A percentile compares a stretch with the other conserved stretches of the same genome.
Conservation (phyloP, 306 rosid species). For the Hippophae rhamnoides region DNA sequence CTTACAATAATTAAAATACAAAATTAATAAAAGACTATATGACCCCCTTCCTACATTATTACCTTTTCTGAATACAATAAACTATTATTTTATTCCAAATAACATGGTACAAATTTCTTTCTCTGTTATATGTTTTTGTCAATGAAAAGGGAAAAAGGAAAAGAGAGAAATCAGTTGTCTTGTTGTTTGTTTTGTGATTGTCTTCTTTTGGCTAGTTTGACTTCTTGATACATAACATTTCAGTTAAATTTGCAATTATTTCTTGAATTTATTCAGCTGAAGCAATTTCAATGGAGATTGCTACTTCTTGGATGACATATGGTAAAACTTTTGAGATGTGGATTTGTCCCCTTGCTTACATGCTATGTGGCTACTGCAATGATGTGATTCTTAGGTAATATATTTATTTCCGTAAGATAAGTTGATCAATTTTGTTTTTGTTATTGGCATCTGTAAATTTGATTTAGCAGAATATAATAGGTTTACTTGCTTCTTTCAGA, state of each 20-base stretch:
- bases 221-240: too few relatives aligned
- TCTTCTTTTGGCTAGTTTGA: too few relatives aligned
- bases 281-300: constrained; percentile 50
- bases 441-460: not conserved
- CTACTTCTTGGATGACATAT: constrained; percentile 57
- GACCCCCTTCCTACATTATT: too few relatives aligned
- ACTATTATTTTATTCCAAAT: too few relatives aligned
- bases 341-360: constrained; percentile 73
- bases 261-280: constrained; percentile 40
- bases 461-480: not conserved
- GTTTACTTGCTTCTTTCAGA: constrained; percentile 34
- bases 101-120: too few relatives aligned
- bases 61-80: too few relatives aligned
- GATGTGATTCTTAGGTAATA: constrained; percentile 74
- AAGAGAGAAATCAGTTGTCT: too few relatives aligned
- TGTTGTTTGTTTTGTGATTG: too few relatives aligned
- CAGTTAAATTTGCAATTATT: not conserved
- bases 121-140: too few relatives aligned
- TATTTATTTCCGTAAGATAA: constrained; percentile 1
- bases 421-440: not conserved
- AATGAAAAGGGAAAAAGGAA: too few relatives aligned
- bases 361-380: constrained; percentile 55
- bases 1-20: too few relatives aligned
- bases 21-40: too few relatives aligned
- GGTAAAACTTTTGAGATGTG: constrained; percentile 71